A percentile compares a stretch with the other conserved stretches of the same genome.
Conservation (phyloP, 805 yeast species). For the Schizosaccharomyces pombe region DNA sequence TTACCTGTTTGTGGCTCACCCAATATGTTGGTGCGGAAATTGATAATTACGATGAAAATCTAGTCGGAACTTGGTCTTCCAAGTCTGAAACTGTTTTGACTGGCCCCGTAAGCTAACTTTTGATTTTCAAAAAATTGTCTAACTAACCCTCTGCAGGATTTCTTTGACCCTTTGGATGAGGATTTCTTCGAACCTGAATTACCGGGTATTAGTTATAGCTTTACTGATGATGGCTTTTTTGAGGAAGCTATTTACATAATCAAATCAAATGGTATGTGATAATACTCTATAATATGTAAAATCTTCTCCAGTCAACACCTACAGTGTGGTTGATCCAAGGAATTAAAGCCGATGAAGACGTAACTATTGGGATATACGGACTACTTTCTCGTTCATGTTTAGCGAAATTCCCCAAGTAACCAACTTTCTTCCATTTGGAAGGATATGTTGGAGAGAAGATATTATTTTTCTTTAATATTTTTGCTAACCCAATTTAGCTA, state of each 20-base stretch:
- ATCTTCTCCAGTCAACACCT: too few relatives aligned
- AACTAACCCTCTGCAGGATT: conserved; percentile 17
- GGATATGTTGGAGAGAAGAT: too few relatives aligned
- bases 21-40: background rate
- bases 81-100: conserved; percentile 87
- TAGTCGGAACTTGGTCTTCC: conserved; percentile 74
- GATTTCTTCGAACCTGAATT: conserved; percentile 81
- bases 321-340: too few relatives aligned
- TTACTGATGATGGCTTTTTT: conserved; percentile 74
- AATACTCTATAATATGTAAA: too few relatives aligned
- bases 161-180: conserved; percentile 90
- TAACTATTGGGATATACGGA: conserved; percentile 5
- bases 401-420: too few relatives aligned
- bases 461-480: too few relatives aligned
- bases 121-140: background rate
- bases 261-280: conserved; percentile 28
- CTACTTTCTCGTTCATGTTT: too few relatives aligned
- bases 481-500: too few relatives aligned
- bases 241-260: conserved; percentile 80
- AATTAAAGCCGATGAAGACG: too few relatives aligned
- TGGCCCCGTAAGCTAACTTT: conserved; percentile 34
- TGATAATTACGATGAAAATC: background rate
- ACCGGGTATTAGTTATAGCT: conserved; percentile 83
- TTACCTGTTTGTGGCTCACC: background rate
- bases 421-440: too few relatives aligned